Conservation (phyloP, 768 basidiomycete genomes). For the Boletus eberwhitei region DNA sequence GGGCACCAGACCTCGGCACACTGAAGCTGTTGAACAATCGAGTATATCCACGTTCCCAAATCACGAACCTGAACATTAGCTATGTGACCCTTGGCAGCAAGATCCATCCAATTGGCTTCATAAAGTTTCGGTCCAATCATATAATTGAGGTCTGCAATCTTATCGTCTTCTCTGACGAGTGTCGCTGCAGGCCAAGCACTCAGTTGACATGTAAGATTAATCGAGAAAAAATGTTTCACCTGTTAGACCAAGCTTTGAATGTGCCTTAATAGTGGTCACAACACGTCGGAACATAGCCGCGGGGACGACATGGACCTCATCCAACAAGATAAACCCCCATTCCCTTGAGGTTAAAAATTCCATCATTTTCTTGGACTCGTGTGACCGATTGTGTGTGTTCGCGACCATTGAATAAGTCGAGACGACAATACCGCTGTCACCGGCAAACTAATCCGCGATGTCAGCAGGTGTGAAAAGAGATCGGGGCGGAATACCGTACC, state of each 20-base stretch:
- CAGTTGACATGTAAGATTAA: slow-evolving; percentile 1
- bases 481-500: slow-evolving; percentile 39
- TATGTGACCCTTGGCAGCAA: slow-evolving; percentile 98
- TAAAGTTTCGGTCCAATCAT: slow-evolving; percentile 99
- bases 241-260: slow-evolving; percentile 95
- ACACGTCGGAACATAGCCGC: slow-evolving; percentile 98
- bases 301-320: slow-evolving; percentile 98
- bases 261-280: slow-evolving; percentile 97
- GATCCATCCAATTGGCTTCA: slow-evolving; percentile 99
- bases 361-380: slow-evolving; percentile 99
- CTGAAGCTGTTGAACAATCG: slow-evolving; percentile 38
- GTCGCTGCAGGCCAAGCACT: slow-evolving; percentile 58
- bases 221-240: slow-evolving; percentile 45
- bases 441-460: slow-evolving; percentile 67
- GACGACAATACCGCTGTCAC: slow-evolving; percentile 96
- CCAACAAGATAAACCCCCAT: slow-evolving; percentile 97
- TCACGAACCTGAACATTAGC: slow-evolving; percentile 93
- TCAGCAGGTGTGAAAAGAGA: slow-evolving; percentile 1
- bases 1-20: slow-evolving; percentile 99
- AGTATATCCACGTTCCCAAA: background rate
- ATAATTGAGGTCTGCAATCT: slow-evolving; percentile 97
- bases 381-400: slow-evolving; percentile 97
- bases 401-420: slow-evolving; percentile 99
- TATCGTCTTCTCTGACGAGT: slow-evolving; percentile 97
- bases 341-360: slow-evolving; percentile 97